These are phyloP conservation scores for Cladorrhinum sp. DNA, from an alignment of 2,329 filamentous ascomycete species.

Conservation along the genomic window DNA sequence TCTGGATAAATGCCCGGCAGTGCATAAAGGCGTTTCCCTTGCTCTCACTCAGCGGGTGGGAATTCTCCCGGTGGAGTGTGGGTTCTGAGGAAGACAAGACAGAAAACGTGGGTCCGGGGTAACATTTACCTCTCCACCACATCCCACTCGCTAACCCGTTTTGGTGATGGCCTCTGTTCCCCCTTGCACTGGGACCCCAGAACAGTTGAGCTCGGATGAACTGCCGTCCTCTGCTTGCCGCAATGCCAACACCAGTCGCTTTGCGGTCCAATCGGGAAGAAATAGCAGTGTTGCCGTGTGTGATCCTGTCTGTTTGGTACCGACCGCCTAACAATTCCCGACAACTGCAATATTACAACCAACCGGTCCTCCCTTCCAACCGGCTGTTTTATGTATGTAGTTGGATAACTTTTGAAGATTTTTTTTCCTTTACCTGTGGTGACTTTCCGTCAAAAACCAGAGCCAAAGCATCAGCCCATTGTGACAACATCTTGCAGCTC, in stretches of 20 bases:
- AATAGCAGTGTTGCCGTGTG: not conserved
- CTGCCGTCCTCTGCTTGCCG: slow-evolving; percentile 9
- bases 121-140: not conserved
- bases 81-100: not conserved
- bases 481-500: not conserved
- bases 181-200: not conserved
- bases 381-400: not conserved
- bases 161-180: not conserved
- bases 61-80: not conserved
- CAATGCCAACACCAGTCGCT: not conserved
- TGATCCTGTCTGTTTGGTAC: not conserved
- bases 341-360: not conserved
- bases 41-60: not conserved
- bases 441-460: not conserved
- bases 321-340: slow-evolving; percentile 8
- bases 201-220: slow-evolving; percentile 1
- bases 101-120: not conserved
- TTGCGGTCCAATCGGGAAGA: not conserved
- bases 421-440: not conserved
- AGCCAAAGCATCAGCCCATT: too few species aligned
- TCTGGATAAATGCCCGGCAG: not conserved
- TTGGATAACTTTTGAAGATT: not conserved
- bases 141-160: not conserved
- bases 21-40: not conserved
- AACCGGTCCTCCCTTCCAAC: not conserved